These are phyloP conservation scores for Epichloe gansuensis DNA, from an alignment of 2,329 filamentous ascomycete species.

Conservation along the genomic window DNA sequence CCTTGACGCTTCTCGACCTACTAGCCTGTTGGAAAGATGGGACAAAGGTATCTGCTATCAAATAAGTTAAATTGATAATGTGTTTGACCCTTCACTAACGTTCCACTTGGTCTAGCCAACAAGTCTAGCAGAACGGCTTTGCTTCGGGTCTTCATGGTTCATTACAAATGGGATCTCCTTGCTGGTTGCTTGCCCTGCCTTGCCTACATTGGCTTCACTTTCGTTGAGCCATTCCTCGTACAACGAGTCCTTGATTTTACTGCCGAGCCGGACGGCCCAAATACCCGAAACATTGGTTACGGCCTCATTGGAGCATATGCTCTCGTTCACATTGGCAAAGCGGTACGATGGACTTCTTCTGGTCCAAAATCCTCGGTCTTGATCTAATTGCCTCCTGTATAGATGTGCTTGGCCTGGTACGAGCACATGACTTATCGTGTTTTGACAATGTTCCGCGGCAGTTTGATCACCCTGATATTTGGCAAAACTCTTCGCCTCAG, in stretches of 20 bases:
- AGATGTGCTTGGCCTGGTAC: constrained; percentile 1
- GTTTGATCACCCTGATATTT: constrained; percentile 34
- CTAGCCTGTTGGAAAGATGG: neutral
- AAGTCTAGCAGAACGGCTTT: constrained; percentile 13
- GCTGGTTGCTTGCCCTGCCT: constrained; percentile 23
- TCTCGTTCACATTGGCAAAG: constrained; percentile 27
- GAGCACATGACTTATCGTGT: constrained; percentile 23
- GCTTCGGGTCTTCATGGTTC: constrained; percentile 11
- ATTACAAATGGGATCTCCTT: constrained; percentile 17
- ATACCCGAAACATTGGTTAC: constrained; percentile 19
- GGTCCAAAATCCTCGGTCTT: constrained; percentile 14
- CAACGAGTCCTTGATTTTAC: constrained; percentile 20
- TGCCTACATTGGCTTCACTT: constrained; percentile 24
- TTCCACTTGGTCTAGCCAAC: constrained; percentile 5
- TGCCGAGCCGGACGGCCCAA: constrained; percentile 12
- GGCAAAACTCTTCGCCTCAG: constrained; percentile 25
- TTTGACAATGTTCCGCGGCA: constrained; percentile 22
- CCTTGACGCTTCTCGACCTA: neutral
- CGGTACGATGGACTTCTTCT: constrained; percentile 18
- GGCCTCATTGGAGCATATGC: constrained; percentile 27
- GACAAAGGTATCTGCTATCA: neutral
- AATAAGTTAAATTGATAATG: neutral
- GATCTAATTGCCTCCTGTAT: constrained; percentile 12
- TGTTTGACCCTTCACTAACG: neutral
- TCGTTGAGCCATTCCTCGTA: constrained; percentile 32